Percentiles rank a stretch among this genome's conserved stretches.
These are phyloP conservation scores for Trametes sanguinea DNA, from an alignment of 768 basidiomycete genomes.

Conservation along the genomic window DNA sequence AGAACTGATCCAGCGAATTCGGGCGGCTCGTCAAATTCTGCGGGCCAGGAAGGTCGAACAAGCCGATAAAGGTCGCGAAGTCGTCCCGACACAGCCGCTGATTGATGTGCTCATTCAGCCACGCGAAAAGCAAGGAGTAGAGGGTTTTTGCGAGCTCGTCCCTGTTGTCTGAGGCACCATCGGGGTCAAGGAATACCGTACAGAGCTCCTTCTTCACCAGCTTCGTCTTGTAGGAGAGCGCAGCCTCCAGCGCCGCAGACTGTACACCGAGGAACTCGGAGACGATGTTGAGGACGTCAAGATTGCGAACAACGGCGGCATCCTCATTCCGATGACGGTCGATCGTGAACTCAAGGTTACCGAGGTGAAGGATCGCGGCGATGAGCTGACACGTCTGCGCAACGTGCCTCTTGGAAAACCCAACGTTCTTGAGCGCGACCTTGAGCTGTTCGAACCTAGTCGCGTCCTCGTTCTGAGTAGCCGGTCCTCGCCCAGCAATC, in stretches of 20 bases:
- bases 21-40: constrained; percentile 86
- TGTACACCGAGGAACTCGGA: constrained; percentile 91
- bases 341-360: constrained; percentile 89
- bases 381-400: constrained; percentile 94
- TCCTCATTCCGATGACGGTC: constrained; percentile 87
- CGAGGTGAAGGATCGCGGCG: constrained; percentile 94
- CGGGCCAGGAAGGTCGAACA: constrained; percentile 92
- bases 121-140: constrained; percentile 92
- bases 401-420: constrained; percentile 91
- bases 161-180: constrained; percentile 89
- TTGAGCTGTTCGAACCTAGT: constrained; percentile 92
- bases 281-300: constrained; percentile 77
- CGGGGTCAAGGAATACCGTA: constrained; percentile 93
- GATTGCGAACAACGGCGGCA: constrained; percentile 88
- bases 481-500: constrained; percentile 28
- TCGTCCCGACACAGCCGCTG: constrained; percentile 93
- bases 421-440: constrained; percentile 88
- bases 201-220: constrained; percentile 96
- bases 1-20: constrained; percentile 96
- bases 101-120: constrained; percentile 96
- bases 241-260: constrained; percentile 67
- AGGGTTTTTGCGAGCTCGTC: constrained; percentile 94
- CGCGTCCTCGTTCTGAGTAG: constrained; percentile 77
- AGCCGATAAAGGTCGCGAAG: constrained; percentile 87
- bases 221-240: constrained; percentile 89